These are phyloP conservation scores for Clarireedia homoeocarpa DNA, from an alignment of 2,329 filamentous ascomycete genomes.

Conservation along the genomic window DNA sequence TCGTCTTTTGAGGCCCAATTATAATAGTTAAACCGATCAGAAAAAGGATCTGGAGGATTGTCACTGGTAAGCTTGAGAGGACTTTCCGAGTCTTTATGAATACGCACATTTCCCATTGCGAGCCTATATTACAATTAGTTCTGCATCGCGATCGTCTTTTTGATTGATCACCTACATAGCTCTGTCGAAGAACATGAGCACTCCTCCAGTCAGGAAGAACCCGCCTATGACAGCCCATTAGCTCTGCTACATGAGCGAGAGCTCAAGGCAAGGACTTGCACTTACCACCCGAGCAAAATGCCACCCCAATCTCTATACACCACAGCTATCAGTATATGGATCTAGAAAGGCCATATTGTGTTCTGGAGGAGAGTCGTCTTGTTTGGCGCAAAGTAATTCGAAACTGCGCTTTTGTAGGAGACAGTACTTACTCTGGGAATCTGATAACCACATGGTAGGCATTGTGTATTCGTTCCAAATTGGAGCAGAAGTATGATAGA, in stretches of 20 bases:
- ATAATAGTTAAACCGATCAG: slow-evolving; percentile 93
- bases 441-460: slow-evolving; percentile 82
- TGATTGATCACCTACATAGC: slow-evolving; percentile 60
- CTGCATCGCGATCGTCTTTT: background rate
- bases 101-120: slow-evolving; percentile 75
- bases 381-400: slow-evolving; percentile 19
- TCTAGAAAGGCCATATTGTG: background rate
- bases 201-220: slow-evolving; percentile 89
- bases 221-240: slow-evolving; percentile 53
- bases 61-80: slow-evolving; percentile 36
- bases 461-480: slow-evolving; percentile 19
- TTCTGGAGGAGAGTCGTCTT: slow-evolving; percentile 9
- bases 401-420: background rate
- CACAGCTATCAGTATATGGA: slow-evolving; percentile 21
- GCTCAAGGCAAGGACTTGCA: slow-evolving; percentile 29
- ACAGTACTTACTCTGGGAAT: slow-evolving; percentile 74
- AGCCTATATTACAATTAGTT: slow-evolving; percentile 48
- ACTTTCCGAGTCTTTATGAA: slow-evolving; percentile 7
- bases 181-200: slow-evolving; percentile 95
- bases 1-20: slow-evolving; percentile 84
- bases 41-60: slow-evolving; percentile 72
- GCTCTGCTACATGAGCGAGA: slow-evolving; percentile 11
- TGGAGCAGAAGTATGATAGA: background rate
- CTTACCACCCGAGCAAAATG: slow-evolving; percentile 95
- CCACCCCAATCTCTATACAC: slow-evolving; percentile 78